Percentiles rank a stretch among this genome's conserved stretches.
Conservation (phyloP, 805 yeast genomes). For the Metschnikowia santaceciliae region DNA sequence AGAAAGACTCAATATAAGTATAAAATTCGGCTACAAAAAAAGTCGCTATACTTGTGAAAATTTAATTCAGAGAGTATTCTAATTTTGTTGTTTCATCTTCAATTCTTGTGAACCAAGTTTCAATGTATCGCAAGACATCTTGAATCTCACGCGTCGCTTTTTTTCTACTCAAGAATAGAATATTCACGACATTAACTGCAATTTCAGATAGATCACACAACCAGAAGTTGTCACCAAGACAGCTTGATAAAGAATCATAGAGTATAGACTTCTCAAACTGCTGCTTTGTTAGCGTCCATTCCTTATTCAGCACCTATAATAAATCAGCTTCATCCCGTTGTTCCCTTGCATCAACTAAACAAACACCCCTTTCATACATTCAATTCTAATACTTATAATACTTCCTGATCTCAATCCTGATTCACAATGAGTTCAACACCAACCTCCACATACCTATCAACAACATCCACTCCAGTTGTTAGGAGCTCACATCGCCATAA, state of each 20-base stretch:
- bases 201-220: neutral
- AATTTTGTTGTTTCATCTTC: neutral
- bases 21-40: neutral
- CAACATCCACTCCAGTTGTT: slow-evolving; percentile 3
- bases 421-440: slow-evolving; percentile 1
- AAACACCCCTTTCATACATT: slow-evolving; percentile 1
- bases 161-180: neutral
- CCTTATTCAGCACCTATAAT: neutral
- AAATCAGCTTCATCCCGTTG: neutral
- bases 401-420: neutral
- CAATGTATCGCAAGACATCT: neutral
- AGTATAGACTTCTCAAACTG: neutral
- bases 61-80: neutral
- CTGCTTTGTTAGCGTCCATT: slow-evolving; percentile 3
- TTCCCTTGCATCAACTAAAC: neutral
- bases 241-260: neutral
- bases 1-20: neutral
- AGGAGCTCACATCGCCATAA: slow-evolving; percentile 60
- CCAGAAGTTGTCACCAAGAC: slow-evolving; percentile 2
- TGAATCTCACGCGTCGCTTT: slow-evolving; percentile 3
- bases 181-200: neutral
- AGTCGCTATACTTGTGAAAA: neutral
- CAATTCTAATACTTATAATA: slow-evolving; percentile 1
- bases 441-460: slow-evolving; percentile 4
- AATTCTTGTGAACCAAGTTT: neutral